Base-by-base conservation (phyloP, 805 yeast species). In the Yarrowia alimentaria region DNA sequence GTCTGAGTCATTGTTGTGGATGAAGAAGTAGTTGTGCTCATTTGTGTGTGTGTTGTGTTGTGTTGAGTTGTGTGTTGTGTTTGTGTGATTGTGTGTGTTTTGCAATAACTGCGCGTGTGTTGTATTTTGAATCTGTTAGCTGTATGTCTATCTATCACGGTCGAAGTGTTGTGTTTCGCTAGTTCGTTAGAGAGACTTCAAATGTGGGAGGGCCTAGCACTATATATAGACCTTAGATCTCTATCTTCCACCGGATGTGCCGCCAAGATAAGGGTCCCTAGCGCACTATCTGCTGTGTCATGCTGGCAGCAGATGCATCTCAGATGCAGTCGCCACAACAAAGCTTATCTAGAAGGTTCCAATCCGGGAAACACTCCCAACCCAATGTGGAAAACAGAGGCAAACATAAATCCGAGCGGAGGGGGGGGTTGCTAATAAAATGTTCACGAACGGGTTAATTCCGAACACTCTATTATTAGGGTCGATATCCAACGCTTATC, bases 281-380 rank as follows among this genome's bases (percentile, higher is more conserved):
- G 14, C 33, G 47, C 47, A 28, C 47, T 40, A 40, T 40, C 47
- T 37, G 25, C 25, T 40, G 47, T 40, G 47, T 40, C 47, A 40
- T 40, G 33, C 32, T 28, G 25, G 33, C 47, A 14, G 9, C n/a
- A 21, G n/a, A 33, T 40, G 47, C 47, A 19, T 26, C 25, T 6
- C 10, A 4, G n/a, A 40, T 40, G 47, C 47, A 19, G 33, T 28
- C 26, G 33, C 47, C 47, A 40, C 47, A 40, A 40, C 47, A 40
- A 40, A 40, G 33, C 33, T 7, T 11, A 7, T 4, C 43, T 24
- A 37, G 43, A 37, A 37, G 43, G 43, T 37, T 37, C 43, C 43
- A 37, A 37, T 37, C 43, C 43, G 43, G 43, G 43, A 37, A 37
- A 37, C 43, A 24, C 10, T 16, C 20, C 42, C 16, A 37, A 37